Percentiles rank a stretch among this genome's conserved stretches.
phyloP scores from a whole-genome alignment of 1,284 basidiomycete genomes.

The Ceratobasidium sp. region DNA sequence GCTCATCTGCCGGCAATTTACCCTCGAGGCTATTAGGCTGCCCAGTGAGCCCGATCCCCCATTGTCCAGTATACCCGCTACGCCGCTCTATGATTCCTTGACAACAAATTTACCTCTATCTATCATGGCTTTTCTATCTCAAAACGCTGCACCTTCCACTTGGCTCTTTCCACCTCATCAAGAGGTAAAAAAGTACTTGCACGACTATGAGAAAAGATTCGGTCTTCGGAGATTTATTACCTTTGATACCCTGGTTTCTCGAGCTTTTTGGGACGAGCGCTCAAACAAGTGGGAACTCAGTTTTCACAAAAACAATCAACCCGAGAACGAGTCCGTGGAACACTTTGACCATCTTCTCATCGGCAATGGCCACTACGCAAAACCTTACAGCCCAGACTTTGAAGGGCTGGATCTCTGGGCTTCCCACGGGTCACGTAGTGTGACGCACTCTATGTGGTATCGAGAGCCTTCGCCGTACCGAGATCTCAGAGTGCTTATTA shows the following conservation, averaged over 20 bases:
- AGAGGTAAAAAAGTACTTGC: constrained; percentile 73
- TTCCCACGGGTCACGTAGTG: constrained; percentile 52
- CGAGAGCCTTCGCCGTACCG: constrained; percentile 62
- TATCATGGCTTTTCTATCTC: constrained; percentile 73
- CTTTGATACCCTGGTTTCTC: constrained; percentile 55
- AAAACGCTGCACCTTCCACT: constrained; percentile 75
- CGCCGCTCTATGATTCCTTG: constrained; percentile 79
- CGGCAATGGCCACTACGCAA: constrained; percentile 77
- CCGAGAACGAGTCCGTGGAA: neutral
- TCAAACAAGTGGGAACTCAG: constrained; percentile 60
- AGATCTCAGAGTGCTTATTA: constrained; percentile 69
- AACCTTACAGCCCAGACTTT: constrained; percentile 70
- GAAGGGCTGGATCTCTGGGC: constrained; percentile 72
- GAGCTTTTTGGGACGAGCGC: constrained; percentile 56
- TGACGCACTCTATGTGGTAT: constrained; percentile 75
- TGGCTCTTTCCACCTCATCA: constrained; percentile 72
- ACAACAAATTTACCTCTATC: constrained; percentile 82
- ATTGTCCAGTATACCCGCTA: constrained; percentile 51
- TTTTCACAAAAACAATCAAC: constrained; percentile 46
- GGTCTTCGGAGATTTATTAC: constrained; percentile 67
- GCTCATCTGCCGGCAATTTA: neutral
- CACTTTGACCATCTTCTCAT: constrained; percentile 73
- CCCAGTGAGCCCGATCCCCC: constrained; percentile 11
- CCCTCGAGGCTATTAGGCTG: constrained; percentile 14
- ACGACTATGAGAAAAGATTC: constrained; percentile 70